Evolutionary conservation across 108 stramenopile species (phyloP).

Genomic region (Thalassiosira profunda): DNA sequence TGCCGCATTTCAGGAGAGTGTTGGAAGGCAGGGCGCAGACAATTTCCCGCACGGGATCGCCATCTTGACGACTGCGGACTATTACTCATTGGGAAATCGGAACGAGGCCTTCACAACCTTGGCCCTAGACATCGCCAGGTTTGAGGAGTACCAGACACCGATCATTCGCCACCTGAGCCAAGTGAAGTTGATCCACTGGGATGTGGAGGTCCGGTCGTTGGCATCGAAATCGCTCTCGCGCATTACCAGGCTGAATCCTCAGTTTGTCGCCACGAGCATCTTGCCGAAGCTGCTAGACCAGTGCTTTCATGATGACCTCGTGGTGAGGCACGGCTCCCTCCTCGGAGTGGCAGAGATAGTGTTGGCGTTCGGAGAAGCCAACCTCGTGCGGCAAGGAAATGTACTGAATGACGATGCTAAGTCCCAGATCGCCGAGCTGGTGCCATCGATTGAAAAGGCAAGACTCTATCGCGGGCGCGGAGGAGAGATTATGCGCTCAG

Average conservation of each 20-base stretch:
- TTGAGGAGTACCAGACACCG: constrained; percentile 80
- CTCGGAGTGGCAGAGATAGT: constrained; percentile 88
- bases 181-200: constrained; percentile 94
- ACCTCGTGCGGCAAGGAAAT: constrained; percentile 17
- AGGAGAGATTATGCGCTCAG: constrained; percentile 94
- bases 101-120: constrained; percentile 81
- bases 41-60: constrained; percentile 96
- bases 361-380: constrained; percentile 63
- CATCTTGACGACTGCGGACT: constrained; percentile 96
- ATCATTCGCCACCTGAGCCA: constrained; percentile 81
- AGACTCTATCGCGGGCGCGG: constrained; percentile 97
- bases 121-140: constrained; percentile 75
- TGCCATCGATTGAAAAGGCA: constrained; percentile 92
- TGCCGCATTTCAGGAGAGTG: constrained; percentile 96
- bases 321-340: constrained; percentile 88
- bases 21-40: constrained; percentile 55
- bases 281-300: constrained; percentile 76
- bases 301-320: constrained; percentile 65
- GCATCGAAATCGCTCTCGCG: constrained; percentile 73
- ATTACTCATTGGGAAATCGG: constrained; percentile 96
- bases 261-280: constrained; percentile 51
- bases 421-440: constrained; percentile 60
- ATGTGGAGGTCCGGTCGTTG: constrained; percentile 82
- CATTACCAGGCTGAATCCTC: constrained; percentile 67
- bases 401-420: constrained; percentile 16